Conservation (phyloP, 306 rosid genomes). For the Argentina anserina region DNA sequence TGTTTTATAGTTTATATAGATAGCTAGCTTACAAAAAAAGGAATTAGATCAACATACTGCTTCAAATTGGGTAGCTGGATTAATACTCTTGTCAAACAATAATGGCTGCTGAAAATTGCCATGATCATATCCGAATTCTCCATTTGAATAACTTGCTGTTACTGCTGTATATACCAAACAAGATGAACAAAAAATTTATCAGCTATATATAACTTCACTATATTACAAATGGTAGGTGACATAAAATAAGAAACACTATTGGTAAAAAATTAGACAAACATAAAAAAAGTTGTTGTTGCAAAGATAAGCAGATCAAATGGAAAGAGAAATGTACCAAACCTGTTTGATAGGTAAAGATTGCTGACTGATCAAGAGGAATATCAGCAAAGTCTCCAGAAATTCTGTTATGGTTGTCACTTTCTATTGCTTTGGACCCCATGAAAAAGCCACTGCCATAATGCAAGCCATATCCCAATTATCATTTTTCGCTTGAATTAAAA, state of each 20-base stretch:
- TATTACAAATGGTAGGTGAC: not conserved
- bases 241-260: not conserved
- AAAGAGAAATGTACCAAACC: conserved; percentile 43
- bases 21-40: not conserved
- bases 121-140: conserved; percentile 4
- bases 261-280: conserved; percentile 13
- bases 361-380: conserved; percentile 25
- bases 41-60: conserved; percentile 11
- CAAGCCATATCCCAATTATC: not conserved
- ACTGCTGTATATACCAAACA: not conserved
- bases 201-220: conserved; percentile 7
- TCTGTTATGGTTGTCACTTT: conserved; percentile 30
- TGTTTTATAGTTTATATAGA: too few species aligned
- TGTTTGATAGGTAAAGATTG: conserved; percentile 30
- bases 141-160: not conserved
- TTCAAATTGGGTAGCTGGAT: conserved; percentile 31
- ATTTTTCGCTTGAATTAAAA: not conserved
- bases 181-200: conserved; percentile 7
- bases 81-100: conserved; percentile 26
- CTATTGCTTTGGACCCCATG: conserved; percentile 35
- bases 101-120: conserved; percentile 30
- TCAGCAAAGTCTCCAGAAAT: conserved; percentile 28
- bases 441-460: conserved; percentile 25
- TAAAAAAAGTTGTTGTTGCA: conserved; percentile 17
- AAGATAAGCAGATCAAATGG: conserved; percentile 7